A percentile compares a stretch with the other conserved stretches of the same genome.
These are phyloP conservation scores for Mortierella sp. DNA, from an alignment of 371 early-diverging fungal genomes.

Conservation along the genomic window DNA sequence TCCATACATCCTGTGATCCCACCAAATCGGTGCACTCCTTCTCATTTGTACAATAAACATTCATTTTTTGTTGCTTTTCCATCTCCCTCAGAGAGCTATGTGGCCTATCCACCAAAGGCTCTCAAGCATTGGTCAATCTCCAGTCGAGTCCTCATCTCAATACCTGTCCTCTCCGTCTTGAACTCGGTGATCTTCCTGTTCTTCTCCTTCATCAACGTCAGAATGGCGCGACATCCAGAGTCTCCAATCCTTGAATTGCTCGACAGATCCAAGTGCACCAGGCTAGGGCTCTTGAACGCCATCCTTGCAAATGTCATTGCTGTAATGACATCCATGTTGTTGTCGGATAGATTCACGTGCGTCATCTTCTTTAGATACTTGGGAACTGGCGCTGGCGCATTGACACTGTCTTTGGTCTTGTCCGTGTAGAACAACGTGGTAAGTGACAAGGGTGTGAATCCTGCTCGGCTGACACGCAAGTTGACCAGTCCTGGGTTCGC, in stretches of 20 bases:
- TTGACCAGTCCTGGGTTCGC: not conserved
- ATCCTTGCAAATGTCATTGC: constrained; percentile 9
- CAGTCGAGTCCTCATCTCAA: constrained; percentile 2
- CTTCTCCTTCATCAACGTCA: constrained; percentile 14
- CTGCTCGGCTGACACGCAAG: not conserved
- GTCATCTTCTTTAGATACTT: constrained; percentile 5
- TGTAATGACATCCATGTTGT: constrained; percentile 8
- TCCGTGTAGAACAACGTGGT: constrained; percentile 4
- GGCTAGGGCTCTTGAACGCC: constrained; percentile 6
- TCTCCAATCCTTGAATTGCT: constrained; percentile 12
- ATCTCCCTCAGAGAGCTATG: too few species aligned
- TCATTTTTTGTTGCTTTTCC: too few species aligned
- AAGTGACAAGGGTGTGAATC: not conserved
- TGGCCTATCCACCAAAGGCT: not conserved
- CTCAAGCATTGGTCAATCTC: constrained; percentile 4
- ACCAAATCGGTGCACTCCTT: too few species aligned
- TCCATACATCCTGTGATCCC: not conserved
- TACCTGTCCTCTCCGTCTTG: constrained; percentile 12
- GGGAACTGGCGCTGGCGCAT: not conserved
- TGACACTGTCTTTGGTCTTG: not conserved
- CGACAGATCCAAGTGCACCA: constrained; percentile 15
- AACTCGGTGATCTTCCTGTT: not conserved
- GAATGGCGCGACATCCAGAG: constrained; percentile 11
- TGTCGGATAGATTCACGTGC: constrained; percentile 5
- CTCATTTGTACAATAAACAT: too few species aligned